Evolutionary conservation across 2,329 filamentous ascomycete species (phyloP).

Genomic region (Trichoderma simmonsii): DNA sequence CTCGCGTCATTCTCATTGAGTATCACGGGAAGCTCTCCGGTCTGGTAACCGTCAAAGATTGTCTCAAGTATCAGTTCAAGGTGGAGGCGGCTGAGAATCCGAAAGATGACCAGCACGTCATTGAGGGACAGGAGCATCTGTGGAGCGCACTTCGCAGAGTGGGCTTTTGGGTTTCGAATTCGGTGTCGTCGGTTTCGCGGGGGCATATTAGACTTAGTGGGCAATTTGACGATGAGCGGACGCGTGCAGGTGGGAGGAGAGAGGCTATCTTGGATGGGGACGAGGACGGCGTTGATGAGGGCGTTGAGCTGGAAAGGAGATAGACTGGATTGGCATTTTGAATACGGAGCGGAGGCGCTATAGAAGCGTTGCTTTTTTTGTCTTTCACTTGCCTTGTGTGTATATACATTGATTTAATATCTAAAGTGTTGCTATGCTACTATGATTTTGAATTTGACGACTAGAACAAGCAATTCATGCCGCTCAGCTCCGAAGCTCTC

Average conservation of each 20-base stretch:
- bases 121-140: conserved; percentile 60
- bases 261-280: conserved; percentile 42
- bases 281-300: conserved; percentile 41
- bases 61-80: conserved; percentile 95
- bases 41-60: conserved; percentile 94
- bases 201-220: conserved; percentile 55
- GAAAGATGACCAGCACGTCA: conserved; percentile 54
- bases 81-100: conserved; percentile 81
- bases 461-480: not conserved
- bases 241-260: conserved; percentile 48
- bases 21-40: conserved; percentile 80
- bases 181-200: conserved; percentile 50
- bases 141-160: conserved; percentile 56
- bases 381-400: not conserved
- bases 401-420: not conserved
- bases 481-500: conserved; percentile 25
- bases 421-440: not conserved
- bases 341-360: conserved; percentile 5
- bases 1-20: conserved; percentile 88
- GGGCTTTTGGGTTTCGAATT: conserved; percentile 58
- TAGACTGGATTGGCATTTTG: not conserved
- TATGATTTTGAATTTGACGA: not conserved
- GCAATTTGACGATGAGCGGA: conserved; percentile 35
- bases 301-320: conserved; percentile 43
- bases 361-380: not conserved